These are phyloP conservation scores for Beta corolliflora DNA, from an alignment of 179 eudicot species.

Conservation along the genomic window DNA sequence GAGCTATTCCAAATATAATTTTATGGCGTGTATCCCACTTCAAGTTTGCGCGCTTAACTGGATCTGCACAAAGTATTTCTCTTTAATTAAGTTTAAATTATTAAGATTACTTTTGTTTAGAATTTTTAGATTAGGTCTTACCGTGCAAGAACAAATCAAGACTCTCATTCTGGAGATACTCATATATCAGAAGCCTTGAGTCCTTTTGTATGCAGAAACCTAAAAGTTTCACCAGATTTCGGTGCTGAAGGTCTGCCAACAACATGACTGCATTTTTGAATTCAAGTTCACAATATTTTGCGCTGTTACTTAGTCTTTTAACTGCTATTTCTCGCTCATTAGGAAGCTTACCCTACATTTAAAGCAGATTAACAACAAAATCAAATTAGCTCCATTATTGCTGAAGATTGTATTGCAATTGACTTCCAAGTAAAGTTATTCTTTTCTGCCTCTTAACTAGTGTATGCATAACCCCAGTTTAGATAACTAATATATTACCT, in stretches of 20 bases:
- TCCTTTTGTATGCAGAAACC: conserved; percentile 30
- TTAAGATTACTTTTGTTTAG: too few species aligned
- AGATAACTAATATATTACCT: too few species aligned
- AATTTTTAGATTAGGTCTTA: neutral
- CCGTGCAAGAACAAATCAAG: conserved; percentile 29
- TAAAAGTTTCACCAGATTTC: conserved; percentile 33
- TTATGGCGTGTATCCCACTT: conserved; percentile 41
- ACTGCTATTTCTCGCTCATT: conserved; percentile 28
- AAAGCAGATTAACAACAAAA: neutral
- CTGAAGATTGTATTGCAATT: too few species aligned
- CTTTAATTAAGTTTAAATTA: neutral
- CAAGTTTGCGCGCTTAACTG: conserved; percentile 24
- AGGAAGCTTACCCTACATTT: conserved; percentile 23
- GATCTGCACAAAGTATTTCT: conserved; percentile 23
- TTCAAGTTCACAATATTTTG: conserved; percentile 7
- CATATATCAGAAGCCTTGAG: conserved; percentile 28
- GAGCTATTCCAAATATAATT: conserved; percentile 41
- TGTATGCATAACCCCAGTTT: too few species aligned
- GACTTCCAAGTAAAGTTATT: too few species aligned
- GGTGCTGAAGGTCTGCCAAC: conserved; percentile 29
- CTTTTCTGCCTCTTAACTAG: too few species aligned
- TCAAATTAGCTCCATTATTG: neutral
- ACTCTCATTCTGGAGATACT: conserved; percentile 34
- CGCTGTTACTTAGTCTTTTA: conserved; percentile 17
- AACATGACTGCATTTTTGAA: conserved; percentile 37